Conservation (phyloP, 2,329 filamentous ascomycete species). For the Meredithiella fracta region DNA sequence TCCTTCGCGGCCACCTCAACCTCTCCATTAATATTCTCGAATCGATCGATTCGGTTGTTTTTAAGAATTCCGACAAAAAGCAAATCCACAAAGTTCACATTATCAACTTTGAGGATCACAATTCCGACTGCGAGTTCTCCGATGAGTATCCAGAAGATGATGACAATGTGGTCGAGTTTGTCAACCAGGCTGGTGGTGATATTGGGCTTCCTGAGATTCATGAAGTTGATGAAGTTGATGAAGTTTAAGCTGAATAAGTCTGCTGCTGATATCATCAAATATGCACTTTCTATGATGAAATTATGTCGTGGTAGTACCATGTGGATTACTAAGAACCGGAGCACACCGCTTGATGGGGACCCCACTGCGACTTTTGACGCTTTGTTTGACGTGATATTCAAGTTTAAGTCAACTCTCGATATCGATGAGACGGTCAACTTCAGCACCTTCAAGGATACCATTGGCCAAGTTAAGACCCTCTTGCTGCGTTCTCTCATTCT, state of each 20-base stretch:
- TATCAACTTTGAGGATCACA: conserved; percentile 24
- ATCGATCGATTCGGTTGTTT: conserved; percentile 34
- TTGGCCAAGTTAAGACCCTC: conserved; percentile 33
- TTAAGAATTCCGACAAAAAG: conserved; percentile 30
- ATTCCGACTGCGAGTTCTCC: conserved; percentile 20
- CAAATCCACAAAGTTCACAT: conserved; percentile 30
- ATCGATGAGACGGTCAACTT: conserved; percentile 21
- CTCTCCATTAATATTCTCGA: conserved; percentile 51
- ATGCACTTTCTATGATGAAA: background rate
- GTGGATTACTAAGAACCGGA: background rate
- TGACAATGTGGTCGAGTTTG: conserved; percentile 15
- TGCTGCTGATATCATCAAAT: background rate
- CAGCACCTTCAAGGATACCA: conserved; percentile 27
- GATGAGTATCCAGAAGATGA: conserved; percentile 24
- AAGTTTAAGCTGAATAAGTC: background rate
- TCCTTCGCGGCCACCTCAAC: conserved; percentile 46
- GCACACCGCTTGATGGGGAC: background rate
- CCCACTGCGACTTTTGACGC: background rate
- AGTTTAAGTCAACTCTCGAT: background rate
- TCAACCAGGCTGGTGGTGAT: background rate
- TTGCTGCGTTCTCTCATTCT: conserved; percentile 49
- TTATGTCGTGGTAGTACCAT: background rate
- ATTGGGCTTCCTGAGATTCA: background rate
- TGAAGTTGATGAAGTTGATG: background rate
- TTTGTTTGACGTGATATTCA: background rate